Evolutionary conservation across 2,329 filamentous ascomycete species (phyloP).

Genomic region (Trichoderma koningii): DNA sequence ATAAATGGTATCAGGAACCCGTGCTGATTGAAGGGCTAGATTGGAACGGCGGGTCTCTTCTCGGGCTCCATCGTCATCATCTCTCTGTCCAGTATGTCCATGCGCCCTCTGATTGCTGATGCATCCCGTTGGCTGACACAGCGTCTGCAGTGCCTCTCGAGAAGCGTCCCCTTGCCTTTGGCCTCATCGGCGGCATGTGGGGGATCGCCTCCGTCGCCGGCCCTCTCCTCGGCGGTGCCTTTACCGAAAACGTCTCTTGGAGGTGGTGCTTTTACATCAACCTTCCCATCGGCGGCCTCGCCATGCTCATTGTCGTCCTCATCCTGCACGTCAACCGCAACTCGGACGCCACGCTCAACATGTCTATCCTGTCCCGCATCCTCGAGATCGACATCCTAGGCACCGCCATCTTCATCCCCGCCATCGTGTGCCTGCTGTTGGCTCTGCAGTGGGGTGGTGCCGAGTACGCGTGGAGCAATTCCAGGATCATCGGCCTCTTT

Average conservation of each 20-base stretch:
- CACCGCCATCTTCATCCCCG: conserved; percentile 53
- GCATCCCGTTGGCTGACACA: no score
- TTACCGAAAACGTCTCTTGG: conserved; percentile 54
- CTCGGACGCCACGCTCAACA: conserved; percentile 37
- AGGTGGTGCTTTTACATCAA: conserved; percentile 56
- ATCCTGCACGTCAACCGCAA: conserved; percentile 47
- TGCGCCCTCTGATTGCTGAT: no score
- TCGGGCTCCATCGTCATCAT: conserved; percentile 54
- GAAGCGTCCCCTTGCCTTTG: conserved; percentile 57
- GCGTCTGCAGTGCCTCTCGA: conserved; percentile 49
- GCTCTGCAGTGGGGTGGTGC: conserved; percentile 60
- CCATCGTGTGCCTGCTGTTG: conserved; percentile 55
- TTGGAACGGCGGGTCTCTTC: conserved; percentile 55
- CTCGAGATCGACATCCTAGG: conserved; percentile 53
- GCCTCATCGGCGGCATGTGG: conserved; percentile 58
- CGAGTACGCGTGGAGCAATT: conserved; percentile 52
- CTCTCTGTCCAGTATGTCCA: conserved; percentile 42
- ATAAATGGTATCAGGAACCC: not conserved
- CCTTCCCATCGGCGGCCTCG: conserved; percentile 50
- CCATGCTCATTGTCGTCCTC: conserved; percentile 52
- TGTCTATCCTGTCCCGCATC: conserved; percentile 43
- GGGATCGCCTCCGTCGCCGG: conserved; percentile 56
- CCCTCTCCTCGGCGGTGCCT: conserved; percentile 53
- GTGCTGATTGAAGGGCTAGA: conserved; percentile 33
- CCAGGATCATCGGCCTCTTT: conserved; percentile 54